phyloP scores from a whole-genome alignment of 345 rosid species.

The Turritis glabra region DNA sequence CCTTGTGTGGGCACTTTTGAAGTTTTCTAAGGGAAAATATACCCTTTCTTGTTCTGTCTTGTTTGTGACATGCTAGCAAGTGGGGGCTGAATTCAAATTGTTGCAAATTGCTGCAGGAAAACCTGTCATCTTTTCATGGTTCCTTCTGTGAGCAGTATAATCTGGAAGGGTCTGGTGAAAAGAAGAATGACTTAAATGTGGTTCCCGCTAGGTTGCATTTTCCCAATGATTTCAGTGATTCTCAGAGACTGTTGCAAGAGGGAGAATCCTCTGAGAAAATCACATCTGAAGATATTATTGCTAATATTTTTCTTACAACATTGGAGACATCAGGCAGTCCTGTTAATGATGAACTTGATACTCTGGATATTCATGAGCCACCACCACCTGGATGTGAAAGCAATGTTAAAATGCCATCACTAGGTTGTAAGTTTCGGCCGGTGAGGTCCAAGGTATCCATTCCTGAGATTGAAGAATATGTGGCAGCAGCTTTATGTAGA shows the following conservation, averaged over 20 bases:
- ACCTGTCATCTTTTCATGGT: constrained; percentile 32
- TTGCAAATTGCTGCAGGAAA: constrained; percentile 48
- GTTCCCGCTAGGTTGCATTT: constrained; percentile 23
- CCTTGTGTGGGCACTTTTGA: not conserved
- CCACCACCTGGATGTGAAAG: constrained; percentile 73
- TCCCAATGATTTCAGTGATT: constrained; percentile 27
- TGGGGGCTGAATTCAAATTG: constrained; percentile 20
- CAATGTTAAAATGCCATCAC: constrained; percentile 40
- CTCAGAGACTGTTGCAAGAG: constrained; percentile 35
- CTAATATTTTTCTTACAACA: constrained; percentile 45
- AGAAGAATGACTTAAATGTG: constrained; percentile 30
- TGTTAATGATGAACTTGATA: constrained; percentile 41
- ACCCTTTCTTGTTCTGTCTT: constrained; percentile 5
- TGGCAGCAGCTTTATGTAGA: constrained; percentile 70
- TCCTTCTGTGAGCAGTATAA: constrained; percentile 17
- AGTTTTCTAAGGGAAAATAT: not conserved
- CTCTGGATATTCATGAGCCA: constrained; percentile 52
- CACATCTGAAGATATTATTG: constrained; percentile 41
- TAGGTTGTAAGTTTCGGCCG: constrained; percentile 45
- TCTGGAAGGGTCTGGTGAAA: constrained; percentile 32
- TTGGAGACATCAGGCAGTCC: constrained; percentile 45
- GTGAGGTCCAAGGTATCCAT: constrained; percentile 41
- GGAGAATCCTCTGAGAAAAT: constrained; percentile 33
- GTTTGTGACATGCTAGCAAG: constrained; percentile 20
- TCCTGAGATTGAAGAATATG: constrained; percentile 56